Evolutionary conservation across 768 basidiomycete genomes (phyloP), one percentile per base, ranked within the genome.

Genomic region (Calvatia gigantea): DNA sequence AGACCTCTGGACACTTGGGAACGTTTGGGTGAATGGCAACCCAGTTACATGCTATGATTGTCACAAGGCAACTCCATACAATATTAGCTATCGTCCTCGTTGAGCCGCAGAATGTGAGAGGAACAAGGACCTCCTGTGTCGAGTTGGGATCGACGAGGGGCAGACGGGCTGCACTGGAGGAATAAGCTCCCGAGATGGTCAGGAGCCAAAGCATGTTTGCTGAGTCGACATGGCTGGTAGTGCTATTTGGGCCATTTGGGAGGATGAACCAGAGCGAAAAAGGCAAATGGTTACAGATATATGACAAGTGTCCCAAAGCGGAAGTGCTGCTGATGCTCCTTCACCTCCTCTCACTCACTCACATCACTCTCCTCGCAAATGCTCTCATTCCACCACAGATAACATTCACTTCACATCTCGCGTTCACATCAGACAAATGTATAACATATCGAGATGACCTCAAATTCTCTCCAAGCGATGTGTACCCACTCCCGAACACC

Each of bases 351-450:
- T 38, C 62, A 43, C 57, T 65, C 51, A n/a, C 60, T 15, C 31
- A 57, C n/a, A 41, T 64, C 11, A 33, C 65, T 43, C 55, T 64
- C 43, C 15, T 62, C 48, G 31, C 57, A 6, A 43, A 50, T 43
- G 58, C 54, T 27, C 53, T 58, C 38, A 32, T 44, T 15, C 21
- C 54, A 12, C 60, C 51, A 32, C 63, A 61, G 33, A 47, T 68
- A 28, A 50, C 61, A 2, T 68, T 70, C 43, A 55, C 57, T 25
- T 57, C 62, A 23, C 63, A 68, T 15, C 60, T 50, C 19, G 59
- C 60, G 14, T 45, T 69, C 1, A 33, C 56, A 35, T 37, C 58
- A 8, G 52, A 61, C 35, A 11, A 51, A 17, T 44, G 23, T 12
- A 28, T 28, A 8, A 21, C 11, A 4, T 47, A 12, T 12, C 49